These are phyloP conservation scores for Noccaea bulbosa DNA, from an alignment of 345 rosid genomes.

Conservation along the genomic window DNA sequence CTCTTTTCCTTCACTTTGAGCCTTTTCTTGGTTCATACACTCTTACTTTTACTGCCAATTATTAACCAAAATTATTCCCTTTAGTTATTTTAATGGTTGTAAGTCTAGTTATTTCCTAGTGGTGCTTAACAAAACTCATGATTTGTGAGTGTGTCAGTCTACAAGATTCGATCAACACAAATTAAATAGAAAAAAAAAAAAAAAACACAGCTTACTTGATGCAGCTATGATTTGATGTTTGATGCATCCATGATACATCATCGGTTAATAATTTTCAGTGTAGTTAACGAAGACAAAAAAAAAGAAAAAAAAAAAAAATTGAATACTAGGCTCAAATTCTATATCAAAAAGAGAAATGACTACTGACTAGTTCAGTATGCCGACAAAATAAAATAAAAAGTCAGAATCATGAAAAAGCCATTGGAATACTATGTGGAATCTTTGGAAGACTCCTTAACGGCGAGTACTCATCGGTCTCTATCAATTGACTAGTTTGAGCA, in stretches of 20 bases:
- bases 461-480: conserved; percentile 26
- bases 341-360: not conserved
- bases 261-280: conserved; percentile 1
- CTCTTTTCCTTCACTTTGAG: conserved; percentile 33
- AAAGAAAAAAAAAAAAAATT: not conserved
- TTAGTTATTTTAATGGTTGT: conserved; percentile 11
- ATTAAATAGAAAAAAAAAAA: not conserved
- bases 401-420: conserved; percentile 20
- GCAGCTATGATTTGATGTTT: conserved; percentile 14
- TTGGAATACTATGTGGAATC: conserved; percentile 17
- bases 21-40: conserved; percentile 28
- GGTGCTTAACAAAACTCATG: conserved; percentile 31
- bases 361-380: not conserved
- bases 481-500: conserved; percentile 9
- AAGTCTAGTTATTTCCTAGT: conserved; percentile 18
- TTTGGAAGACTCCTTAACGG: conserved; percentile 15
- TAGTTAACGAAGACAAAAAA: too few relatives aligned
- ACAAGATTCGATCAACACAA: conserved; percentile 32
- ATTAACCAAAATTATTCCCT: conserved; percentile 28
- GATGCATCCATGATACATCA: not conserved
- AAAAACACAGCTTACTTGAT: conserved; percentile 4
- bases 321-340: not conserved
- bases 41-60: conserved; percentile 40
- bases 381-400: conserved; percentile 5
- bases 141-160: conserved; percentile 36